Evolutionary conservation across 306 rosid genomes (phyloP), one percentile per base, ranked within the genome.

Genomic region (Lathyrus aphaca): DNA sequence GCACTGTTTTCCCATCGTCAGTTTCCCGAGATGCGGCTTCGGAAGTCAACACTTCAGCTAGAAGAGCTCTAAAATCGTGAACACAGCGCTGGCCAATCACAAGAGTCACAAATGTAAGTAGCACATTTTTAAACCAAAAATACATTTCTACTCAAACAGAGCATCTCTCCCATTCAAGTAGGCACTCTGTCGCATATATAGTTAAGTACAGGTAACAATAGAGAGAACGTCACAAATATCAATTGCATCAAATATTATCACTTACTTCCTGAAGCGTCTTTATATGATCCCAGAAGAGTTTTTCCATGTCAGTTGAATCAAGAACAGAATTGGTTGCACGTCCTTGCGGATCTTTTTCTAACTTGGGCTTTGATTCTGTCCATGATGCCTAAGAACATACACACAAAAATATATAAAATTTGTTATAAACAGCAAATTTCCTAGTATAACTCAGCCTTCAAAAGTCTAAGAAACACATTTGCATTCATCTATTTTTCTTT

Each of bases 251-350:
- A 37, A 68, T 39, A 53, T 71, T 30, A 51, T 74, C 40, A 76
- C 79, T 85, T 81, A 94, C 98, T 85, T 94, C 97, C 68, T 90
- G 84, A 79, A 94, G 91, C 96, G 82, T 88, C 88, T 87, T 94
- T 50, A 88, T 63, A 64, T 94, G 97, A 64, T 94, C 98, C 45
- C 96, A 81, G 67, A 94, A 94, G 74, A 88, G 87, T 77, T 87
- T 94, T 81, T 94, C 98, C 23, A 80, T 84, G 76, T 94, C 98
- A 49, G 91, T 80, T 61, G 82, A 67, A 82, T 82, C 96, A 23
- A 94, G 82, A 66, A 88, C 98, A 23, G 89, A 55, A 73, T 94
- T 88, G 49, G 88, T 68, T 57, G 96, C 92, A 58, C 97, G 98
- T 38, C 90, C 87, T 80, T 94, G 97, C 4, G 96, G 86, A 76